These are phyloP conservation scores for Senna siamea DNA, from an alignment of 306 rosid genomes.

Conservation along the genomic window DNA sequence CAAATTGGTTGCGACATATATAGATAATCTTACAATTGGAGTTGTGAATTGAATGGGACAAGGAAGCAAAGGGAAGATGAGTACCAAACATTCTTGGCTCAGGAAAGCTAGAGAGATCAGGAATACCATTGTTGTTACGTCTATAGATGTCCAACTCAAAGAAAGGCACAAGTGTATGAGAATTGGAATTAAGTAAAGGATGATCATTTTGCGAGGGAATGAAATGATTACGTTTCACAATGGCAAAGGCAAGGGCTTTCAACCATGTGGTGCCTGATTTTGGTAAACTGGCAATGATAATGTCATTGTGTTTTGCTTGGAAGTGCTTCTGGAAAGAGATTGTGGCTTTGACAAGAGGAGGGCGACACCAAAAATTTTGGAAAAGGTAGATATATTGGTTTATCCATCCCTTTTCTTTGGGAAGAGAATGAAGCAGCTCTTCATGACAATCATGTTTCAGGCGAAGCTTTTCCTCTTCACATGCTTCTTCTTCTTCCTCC, in stretches of 20 bases:
- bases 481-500: too few relatives aligned
- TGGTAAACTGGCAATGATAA: background rate
- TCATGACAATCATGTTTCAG: background rate
- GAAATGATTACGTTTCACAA: slow-evolving; percentile 30
- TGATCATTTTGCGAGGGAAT: background rate
- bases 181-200: slow-evolving; percentile 31
- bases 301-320: slow-evolving; percentile 30
- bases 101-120: too few relatives aligned
- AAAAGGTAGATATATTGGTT: slow-evolving; percentile 33
- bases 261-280: slow-evolving; percentile 47
- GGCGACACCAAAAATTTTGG: slow-evolving; percentile 55
- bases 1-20: too few relatives aligned
- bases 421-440: slow-evolving; percentile 28
- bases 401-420: slow-evolving; percentile 35
- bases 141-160: too few relatives aligned
- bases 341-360: slow-evolving; percentile 36
- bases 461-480: too few relatives aligned
- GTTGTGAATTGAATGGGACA: too few relatives aligned
- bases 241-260: slow-evolving; percentile 48
- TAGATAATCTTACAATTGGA: too few relatives aligned
- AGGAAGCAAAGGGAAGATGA: too few relatives aligned
- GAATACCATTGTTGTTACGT: too few relatives aligned
- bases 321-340: slow-evolving; percentile 8
- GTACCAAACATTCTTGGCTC: too few relatives aligned
- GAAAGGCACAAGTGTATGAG: background rate